Conservation (phyloP, 768 basidiomycete species). For the Exsudoporus frostii region DNA sequence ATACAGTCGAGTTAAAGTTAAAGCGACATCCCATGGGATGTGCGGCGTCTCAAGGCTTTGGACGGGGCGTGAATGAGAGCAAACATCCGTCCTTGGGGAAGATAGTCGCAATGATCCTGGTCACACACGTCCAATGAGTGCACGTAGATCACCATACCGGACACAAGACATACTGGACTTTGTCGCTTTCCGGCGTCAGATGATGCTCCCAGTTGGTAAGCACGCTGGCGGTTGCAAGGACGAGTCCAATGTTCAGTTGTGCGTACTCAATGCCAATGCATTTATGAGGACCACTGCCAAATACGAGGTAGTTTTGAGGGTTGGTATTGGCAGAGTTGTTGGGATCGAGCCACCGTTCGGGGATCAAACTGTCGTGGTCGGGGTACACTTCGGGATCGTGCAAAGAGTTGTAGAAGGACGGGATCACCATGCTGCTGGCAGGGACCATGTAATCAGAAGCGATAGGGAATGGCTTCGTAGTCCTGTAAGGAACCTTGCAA, state of each 20-base stretch:
- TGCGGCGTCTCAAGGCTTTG: conserved; percentile 18
- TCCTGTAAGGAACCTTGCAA: conserved; percentile 84
- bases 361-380: conserved; percentile 75
- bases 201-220: conserved; percentile 87
- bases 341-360: conserved; percentile 92
- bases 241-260: conserved; percentile 82
- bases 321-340: conserved; percentile 73
- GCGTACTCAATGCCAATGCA: conserved; percentile 95
- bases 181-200: conserved; percentile 69
- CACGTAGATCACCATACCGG: background rate
- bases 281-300: conserved; percentile 89
- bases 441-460: conserved; percentile 90
- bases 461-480: conserved; percentile 90
- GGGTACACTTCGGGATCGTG: conserved; percentile 89
- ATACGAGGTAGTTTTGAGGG: conserved; percentile 95
- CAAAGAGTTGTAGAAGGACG: conserved; percentile 87
- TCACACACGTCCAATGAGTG: background rate
- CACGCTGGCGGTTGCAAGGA: conserved; percentile 77
- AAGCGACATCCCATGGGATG: background rate
- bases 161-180: conserved; percentile 66
- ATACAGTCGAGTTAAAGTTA: background rate
- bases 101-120: conserved; percentile 89
- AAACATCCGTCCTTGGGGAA: conserved; percentile 94
- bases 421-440: conserved; percentile 89
- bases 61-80: conserved; percentile 71